Conservation (phyloP, 1,139 yeast species). For the Hanseniaspora uvarum region DNA sequence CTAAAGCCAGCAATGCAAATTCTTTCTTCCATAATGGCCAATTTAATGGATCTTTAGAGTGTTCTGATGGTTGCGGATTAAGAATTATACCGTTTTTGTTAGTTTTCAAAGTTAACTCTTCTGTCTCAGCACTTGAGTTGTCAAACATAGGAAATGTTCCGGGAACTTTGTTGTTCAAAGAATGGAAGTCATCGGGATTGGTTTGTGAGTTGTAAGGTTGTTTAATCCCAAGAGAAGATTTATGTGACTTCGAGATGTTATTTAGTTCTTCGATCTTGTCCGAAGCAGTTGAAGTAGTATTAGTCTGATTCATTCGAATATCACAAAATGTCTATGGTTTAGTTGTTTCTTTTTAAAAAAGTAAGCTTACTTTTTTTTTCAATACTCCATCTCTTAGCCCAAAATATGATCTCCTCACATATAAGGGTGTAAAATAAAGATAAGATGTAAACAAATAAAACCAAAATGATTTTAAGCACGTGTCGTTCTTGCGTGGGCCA, state of each 20-base stretch:
- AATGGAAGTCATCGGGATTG: constrained; percentile 6
- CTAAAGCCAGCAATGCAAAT: constrained; percentile 43
- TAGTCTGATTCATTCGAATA: background rate
- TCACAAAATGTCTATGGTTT: background rate
- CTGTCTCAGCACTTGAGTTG: background rate
- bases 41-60: constrained; percentile 58
- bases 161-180: constrained; percentile 13
- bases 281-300: background rate
- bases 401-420: no score
- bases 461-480: no score
- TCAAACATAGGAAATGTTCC: constrained; percentile 17
- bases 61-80: constrained; percentile 58
- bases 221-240: constrained; percentile 11
- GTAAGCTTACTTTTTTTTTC: background rate
- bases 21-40: constrained; percentile 57
- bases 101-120: constrained; percentile 1
- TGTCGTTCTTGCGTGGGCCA: no score
- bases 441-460: no score
- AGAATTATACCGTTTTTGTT: constrained; percentile 43
- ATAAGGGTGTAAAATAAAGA: no score
- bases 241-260: background rate
- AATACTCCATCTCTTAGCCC: no score
- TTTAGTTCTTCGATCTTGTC: background rate
- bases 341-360: background rate
- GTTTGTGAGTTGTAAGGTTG: constrained; percentile 1